Conservation (phyloP, 352 stramenopile genomes). For the Phytophthora pisi region DNA sequence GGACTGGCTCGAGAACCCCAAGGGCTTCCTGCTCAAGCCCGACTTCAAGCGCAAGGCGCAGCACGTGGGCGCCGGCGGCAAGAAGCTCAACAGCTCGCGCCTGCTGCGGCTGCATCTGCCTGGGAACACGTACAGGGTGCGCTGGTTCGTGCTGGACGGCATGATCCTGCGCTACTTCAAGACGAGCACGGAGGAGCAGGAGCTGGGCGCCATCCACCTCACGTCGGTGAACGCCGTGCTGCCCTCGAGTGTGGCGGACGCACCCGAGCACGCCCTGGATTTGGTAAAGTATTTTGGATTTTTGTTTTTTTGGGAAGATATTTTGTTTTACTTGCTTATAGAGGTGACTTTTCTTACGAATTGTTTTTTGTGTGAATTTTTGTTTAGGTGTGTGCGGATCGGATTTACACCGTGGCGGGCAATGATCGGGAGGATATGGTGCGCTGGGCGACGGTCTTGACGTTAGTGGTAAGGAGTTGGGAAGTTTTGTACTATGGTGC, state of each 20-base stretch:
- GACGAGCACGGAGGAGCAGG: conserved; percentile 85
- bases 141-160: conserved; percentile 89
- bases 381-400: conserved; percentile 77
- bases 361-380: conserved; percentile 5
- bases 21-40: conserved; percentile 87
- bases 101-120: conserved; percentile 80
- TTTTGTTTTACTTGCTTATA: background rate
- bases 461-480: conserved; percentile 63
- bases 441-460: conserved; percentile 87
- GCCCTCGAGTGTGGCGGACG: conserved; percentile 88
- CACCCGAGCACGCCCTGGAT: conserved; percentile 84
- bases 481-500: no score
- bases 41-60: conserved; percentile 90
- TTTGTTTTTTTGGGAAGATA: background rate
- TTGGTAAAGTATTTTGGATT: conserved; percentile 44
- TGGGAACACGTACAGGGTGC: conserved; percentile 77
- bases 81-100: conserved; percentile 86
- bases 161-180: conserved; percentile 92
- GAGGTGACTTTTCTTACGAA: background rate
- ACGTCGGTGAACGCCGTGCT: conserved; percentile 88
- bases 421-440: conserved; percentile 91
- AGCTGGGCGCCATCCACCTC: conserved; percentile 88
- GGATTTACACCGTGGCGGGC: conserved; percentile 88
- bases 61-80: conserved; percentile 83
- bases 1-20: conserved; percentile 91